phyloP scores from a whole-genome alignment of 2,329 filamentous ascomycete genomes.

The Biscogniauxia marginata region DNA sequence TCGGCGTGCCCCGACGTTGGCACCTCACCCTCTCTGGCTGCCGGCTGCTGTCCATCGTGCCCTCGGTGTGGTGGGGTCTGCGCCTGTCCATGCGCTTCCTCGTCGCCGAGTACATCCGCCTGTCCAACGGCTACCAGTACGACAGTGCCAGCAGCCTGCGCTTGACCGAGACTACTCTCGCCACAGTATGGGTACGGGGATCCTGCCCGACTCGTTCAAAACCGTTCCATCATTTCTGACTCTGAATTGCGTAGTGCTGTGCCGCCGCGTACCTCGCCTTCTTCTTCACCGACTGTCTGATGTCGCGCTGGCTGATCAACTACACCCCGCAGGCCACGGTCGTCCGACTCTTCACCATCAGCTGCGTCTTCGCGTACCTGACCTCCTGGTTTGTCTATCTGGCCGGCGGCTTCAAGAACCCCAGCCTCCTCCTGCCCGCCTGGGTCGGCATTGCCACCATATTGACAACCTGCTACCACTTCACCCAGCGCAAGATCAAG shows the following conservation, averaged over 20 bases:
- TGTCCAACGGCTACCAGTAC: conserved; percentile 23
- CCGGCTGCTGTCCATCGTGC: conserved; percentile 68
- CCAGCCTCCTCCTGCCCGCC: conserved; percentile 68
- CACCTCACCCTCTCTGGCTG: conserved; percentile 71
- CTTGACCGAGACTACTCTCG: conserved; percentile 51
- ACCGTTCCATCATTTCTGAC: no score
- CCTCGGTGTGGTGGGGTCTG: conserved; percentile 70
- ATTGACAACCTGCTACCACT: conserved; percentile 71
- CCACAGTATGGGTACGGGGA: conserved; percentile 67
- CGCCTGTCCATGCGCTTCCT: conserved; percentile 68
- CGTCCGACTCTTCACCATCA: conserved; percentile 74
- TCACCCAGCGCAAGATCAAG: conserved; percentile 75
- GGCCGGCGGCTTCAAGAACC: conserved; percentile 67
- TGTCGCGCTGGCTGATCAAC: conserved; percentile 83
- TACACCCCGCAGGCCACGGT: conserved; percentile 81
- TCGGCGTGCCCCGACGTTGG: conserved; percentile 72
- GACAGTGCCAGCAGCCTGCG: conserved; percentile 29
- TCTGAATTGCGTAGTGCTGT: no score
- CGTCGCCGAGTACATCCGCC: conserved; percentile 54
- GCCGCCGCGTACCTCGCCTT: conserved; percentile 77
- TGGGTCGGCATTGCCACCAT: conserved; percentile 78
- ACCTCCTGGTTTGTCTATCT: conserved; percentile 71
- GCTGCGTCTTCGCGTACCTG: conserved; percentile 71
- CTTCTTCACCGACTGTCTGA: conserved; percentile 81
- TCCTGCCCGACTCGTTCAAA: conserved; percentile 6